Evolutionary conservation across 805 yeast species (phyloP).

Genomic region (Pichia nanzhaoensis): DNA sequence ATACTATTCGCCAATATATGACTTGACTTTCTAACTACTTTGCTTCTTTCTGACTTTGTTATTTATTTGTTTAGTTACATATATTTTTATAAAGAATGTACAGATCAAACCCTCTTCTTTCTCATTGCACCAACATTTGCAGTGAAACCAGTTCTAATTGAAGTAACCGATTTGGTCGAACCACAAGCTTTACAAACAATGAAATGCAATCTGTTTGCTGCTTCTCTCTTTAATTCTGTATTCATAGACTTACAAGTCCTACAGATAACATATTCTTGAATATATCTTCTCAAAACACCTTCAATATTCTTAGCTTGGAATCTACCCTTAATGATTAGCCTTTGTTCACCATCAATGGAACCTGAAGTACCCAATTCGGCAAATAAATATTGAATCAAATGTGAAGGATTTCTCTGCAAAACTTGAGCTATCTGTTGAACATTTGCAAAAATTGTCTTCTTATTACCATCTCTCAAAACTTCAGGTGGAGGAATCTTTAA

Average conservation of each 20-base stretch:
- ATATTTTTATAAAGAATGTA: background rate
- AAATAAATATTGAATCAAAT: constrained; percentile 90
- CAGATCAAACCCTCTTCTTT: constrained; percentile 51
- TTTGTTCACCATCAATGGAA: constrained; percentile 95
- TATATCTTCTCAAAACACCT: constrained; percentile 91
- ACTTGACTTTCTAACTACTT: no score
- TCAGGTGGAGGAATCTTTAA: constrained; percentile 97
- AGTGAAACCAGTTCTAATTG: constrained; percentile 99
- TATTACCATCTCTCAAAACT: constrained; percentile 94
- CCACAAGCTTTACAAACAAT: constrained; percentile 98
- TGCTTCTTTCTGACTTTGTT: background rate
- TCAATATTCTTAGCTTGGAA: constrained; percentile 97
- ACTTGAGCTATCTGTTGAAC: constrained; percentile 92
- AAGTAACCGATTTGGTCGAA: constrained; percentile 90
- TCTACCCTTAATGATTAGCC: constrained; percentile 96
- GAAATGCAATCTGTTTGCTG: constrained; percentile 92
- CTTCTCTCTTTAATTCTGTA: constrained; percentile 92
- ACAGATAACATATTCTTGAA: constrained; percentile 96
- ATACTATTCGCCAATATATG: no score
- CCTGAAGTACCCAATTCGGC: constrained; percentile 99
- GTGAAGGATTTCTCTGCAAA: constrained; percentile 94
- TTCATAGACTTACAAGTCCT: constrained; percentile 98
- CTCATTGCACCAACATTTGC: constrained; percentile 76
- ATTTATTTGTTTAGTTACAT: background rate
- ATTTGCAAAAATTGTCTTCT: constrained; percentile 93